phyloP scores from a whole-genome alignment of 2,329 filamentous ascomycete genomes.

The Botrytis fabae region DNA sequence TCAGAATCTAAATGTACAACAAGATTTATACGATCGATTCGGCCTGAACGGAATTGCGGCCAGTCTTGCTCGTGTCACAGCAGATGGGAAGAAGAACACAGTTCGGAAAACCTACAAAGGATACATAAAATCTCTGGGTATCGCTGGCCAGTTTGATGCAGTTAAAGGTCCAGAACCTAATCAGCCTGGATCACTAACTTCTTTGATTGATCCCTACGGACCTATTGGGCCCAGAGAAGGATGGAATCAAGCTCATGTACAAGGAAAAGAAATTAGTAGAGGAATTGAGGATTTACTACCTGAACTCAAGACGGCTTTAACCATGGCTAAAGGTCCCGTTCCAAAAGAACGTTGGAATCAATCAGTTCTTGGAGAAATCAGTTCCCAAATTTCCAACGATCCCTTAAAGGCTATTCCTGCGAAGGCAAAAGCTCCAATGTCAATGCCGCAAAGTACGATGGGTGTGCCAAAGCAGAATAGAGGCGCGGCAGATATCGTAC shows the following conservation, averaged over 20 bases:
- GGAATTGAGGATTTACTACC: slow-evolving; percentile 51
- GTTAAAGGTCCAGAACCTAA: slow-evolving; percentile 54
- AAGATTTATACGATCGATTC: slow-evolving; percentile 62
- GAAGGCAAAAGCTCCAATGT: slow-evolving; percentile 19
- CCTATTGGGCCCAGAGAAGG: slow-evolving; percentile 50
- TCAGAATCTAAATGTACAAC: slow-evolving; percentile 51
- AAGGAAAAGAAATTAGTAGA: slow-evolving; percentile 55
- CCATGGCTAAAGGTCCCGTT: slow-evolving; percentile 58
- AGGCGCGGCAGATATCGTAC: slow-evolving; percentile 39
- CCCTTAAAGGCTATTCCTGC: slow-evolving; percentile 27
- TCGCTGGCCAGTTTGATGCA: slow-evolving; percentile 62
- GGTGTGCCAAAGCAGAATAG: slow-evolving; percentile 11
- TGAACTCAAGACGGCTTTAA: slow-evolving; percentile 52
- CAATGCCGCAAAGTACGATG: not conserved
- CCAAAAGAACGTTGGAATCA: slow-evolving; percentile 57
- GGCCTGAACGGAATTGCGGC: slow-evolving; percentile 56
- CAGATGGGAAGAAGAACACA: slow-evolving; percentile 66
- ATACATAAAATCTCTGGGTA: slow-evolving; percentile 63
- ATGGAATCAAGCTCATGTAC: slow-evolving; percentile 56
- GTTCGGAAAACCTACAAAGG: slow-evolving; percentile 69
- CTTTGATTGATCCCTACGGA: slow-evolving; percentile 47
- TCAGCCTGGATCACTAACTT: slow-evolving; percentile 43
- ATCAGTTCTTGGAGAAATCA: slow-evolving; percentile 58
- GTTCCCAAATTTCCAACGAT: slow-evolving; percentile 25
- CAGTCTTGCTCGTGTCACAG: slow-evolving; percentile 62